phyloP scores from a whole-genome alignment of 768 basidiomycete species.

The Lactifluus volemus region DNA sequence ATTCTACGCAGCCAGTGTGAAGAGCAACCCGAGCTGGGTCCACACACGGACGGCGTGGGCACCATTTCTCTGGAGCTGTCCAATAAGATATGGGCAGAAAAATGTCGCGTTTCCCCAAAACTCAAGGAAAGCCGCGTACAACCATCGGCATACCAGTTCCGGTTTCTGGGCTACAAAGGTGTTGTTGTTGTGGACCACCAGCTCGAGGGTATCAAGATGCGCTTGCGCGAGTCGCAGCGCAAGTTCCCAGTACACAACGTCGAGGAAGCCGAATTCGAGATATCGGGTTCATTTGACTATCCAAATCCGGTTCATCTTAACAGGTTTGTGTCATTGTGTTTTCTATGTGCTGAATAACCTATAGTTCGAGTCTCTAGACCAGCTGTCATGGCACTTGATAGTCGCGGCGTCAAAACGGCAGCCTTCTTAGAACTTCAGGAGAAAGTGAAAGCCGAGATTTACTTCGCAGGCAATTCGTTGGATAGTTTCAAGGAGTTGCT shows the following conservation, averaged over 20 bases:
- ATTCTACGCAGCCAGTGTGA: conserved; percentile 54
- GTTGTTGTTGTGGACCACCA: conserved; percentile 58
- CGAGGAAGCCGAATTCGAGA: conserved; percentile 54
- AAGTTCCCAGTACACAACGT: conserved; percentile 54
- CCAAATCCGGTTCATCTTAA: conserved; percentile 66
- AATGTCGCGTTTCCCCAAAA: conserved; percentile 33
- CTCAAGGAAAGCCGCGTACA: neutral
- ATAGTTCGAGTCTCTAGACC: conserved; percentile 35
- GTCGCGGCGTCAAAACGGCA: conserved; percentile 51
- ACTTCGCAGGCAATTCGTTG: conserved; percentile 52
- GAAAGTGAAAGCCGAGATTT: conserved; percentile 43
- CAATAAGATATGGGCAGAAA: conserved; percentile 47
- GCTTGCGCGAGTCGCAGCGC: conserved; percentile 62
- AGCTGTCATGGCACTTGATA: conserved; percentile 72
- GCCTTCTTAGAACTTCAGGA: conserved; percentile 58
- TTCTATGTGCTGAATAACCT: neutral
- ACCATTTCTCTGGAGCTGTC: conserved; percentile 59
- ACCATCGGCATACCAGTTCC: conserved; percentile 56
- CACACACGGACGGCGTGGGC: conserved; percentile 74
- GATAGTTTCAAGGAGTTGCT: conserved; percentile 41
- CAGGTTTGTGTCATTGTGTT: conserved; percentile 35
- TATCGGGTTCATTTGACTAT: conserved; percentile 50
- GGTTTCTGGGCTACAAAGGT: conserved; percentile 76
- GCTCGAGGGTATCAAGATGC: conserved; percentile 59
- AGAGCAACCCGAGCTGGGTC: conserved; percentile 47